Conservation (phyloP, 2,329 filamentous ascomycete genomes). For the Colletotrichum sp. region DNA sequence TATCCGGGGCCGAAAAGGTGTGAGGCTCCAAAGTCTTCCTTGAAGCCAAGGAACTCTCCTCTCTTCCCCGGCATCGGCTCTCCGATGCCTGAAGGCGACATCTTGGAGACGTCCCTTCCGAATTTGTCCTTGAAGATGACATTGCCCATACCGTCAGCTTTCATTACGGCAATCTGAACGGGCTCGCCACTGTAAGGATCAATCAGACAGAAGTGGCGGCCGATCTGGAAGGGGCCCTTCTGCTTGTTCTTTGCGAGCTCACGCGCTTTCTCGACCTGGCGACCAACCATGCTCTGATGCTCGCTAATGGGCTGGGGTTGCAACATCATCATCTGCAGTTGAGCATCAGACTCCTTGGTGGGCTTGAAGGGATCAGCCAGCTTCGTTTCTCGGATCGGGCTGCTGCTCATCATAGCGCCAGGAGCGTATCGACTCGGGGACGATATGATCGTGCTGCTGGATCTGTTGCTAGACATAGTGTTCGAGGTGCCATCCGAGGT, state of each 20-base stretch:
- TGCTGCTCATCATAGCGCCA: background rate
- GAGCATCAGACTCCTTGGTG: background rate
- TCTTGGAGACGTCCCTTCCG: background rate
- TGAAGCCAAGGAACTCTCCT: conserved; percentile 10
- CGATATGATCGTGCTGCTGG: background rate
- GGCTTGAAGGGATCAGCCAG: background rate
- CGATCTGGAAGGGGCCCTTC: background rate
- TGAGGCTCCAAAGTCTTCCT: background rate
- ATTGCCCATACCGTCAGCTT: background rate
- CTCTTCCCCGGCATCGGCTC: background rate
- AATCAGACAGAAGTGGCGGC: background rate
- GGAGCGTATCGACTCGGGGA: background rate
- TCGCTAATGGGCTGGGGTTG: background rate
- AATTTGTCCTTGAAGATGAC: background rate
- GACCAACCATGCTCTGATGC: background rate
- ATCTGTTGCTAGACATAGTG: background rate
- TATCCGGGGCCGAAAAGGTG: background rate
- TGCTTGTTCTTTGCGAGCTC: background rate
- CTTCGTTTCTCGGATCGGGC: background rate
- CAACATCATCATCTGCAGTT: background rate
- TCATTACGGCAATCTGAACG: background rate
- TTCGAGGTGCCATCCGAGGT: background rate
- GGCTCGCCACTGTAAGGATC: background rate
- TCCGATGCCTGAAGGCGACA: background rate
- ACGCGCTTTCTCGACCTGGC: background rate